Evolutionary conservation across 305 asterid species (phyloP), one percentile per base, ranked within the genome.

Genomic region (Caryopteris hybrid): DNA sequence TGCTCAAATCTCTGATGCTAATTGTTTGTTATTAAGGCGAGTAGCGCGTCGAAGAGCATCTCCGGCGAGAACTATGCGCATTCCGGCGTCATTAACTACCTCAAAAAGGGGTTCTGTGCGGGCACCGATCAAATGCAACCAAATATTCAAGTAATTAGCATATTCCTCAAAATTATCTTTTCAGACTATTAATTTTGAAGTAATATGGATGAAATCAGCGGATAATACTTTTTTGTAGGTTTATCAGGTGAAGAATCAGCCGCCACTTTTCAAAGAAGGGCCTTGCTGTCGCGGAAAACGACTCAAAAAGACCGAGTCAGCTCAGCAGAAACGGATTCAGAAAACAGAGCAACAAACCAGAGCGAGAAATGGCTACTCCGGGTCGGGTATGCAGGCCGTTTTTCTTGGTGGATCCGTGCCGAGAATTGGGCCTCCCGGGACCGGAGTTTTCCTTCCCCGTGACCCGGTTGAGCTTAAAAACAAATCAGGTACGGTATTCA

Each of bases 381-480:
- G 96, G 69, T 83, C 95, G 81, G 95, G 95, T 69, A 88, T 86
- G 90, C 69, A 79, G 78, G 95, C 95, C 0, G 74, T 91, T 45
- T 88, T 91, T 54, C 90, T 90, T 8, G 89, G 90, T 1, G 90
- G 88, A 59, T 61, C 94, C 66, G 84, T 84, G 1, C 46, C 81
- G 0, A 64, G 43, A 66, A 78, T n/a, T 11, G 88, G 85, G 53
- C 64, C 79, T 3, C 13, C 69, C 25, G 97, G 97, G 4, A 88
- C 96, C 0, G 97, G 97, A 29, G 96, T 88, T 27, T 91, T 91
- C 78, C 70, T 88, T 67, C 96, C 97, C 29, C 82, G 83, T 31
- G 71, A 71, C 42, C 69, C 84, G 61, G 31, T 76, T 11, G 74
- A 77, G 66, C 74, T 61, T 0, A 80, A 78, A 60, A 83, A 64